Evolutionary conservation across 2,329 filamentous ascomycete genomes (phyloP), one percentile per base, ranked within the genome.

Genomic region (Colletotrichum paranaense): DNA sequence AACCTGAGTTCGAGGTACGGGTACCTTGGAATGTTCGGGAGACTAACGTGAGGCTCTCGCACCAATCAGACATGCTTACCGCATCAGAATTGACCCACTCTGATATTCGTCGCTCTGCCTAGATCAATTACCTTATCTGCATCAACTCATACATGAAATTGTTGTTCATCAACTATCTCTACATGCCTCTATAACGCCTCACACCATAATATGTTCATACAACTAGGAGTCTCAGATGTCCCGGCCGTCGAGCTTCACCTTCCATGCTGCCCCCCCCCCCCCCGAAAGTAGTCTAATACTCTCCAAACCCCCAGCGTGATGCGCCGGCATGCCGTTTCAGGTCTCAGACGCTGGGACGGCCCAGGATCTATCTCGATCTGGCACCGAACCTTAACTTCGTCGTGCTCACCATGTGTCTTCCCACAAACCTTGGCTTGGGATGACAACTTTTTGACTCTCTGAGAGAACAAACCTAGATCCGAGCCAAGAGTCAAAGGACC

Each of bases 281-380:
- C 42, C 19, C 22, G 7, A 42, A 32, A 32, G 30, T 19, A 11
- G 42, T 62, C 53, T 55, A 53, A 64, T 32, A 28, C 57, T 64
- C 55, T 35, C 28, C 42, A 35, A 38, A 56, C 16, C 11, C 32
- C 30, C n/a, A 68, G 42, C 42, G 30, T 46, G 56, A 57, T 62
- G 38, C 62, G 65, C 66, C 66, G 30, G 24, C 66, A 9, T 32
- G 60, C 38, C 38, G 69, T 72, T 63, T 72, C 69, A 72, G 57
- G 38, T 63, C 46, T 24, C 22, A 26, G 11, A 59, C 69, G 65
- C 65, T 53, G 69, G 69, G 69, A 63, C 58, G 58, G 52, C 42
- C 69, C 35, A 68, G 69, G 58, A 72, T 72, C 65, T 68, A 52
- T 35, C 66, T 62, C 24, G 49, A 38, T 30, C 65, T 68, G 58